These are phyloP conservation scores for Acanthamoeba castellanii DNA, from an alignment of 208 protist species.

Conservation along the genomic window DNA sequence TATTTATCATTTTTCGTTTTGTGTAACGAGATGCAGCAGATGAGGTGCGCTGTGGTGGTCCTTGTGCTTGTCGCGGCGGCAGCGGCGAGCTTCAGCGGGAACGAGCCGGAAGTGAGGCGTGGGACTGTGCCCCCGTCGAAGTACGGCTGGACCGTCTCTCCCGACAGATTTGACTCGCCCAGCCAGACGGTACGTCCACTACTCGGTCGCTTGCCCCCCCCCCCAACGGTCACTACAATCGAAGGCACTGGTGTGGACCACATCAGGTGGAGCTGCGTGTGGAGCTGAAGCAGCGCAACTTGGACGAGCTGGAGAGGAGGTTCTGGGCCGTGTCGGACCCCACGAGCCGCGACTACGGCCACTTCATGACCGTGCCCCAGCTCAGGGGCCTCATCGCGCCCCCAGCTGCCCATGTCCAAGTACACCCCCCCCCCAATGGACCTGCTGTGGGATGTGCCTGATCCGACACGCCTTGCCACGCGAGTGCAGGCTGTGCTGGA, in stretches of 20 bases:
- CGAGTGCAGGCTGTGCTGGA: background rate
- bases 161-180: too few species aligned
- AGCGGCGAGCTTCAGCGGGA: too few species aligned
- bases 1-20: too few species aligned
- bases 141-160: too few species aligned
- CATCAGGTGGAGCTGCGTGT: background rate
- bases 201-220: background rate
- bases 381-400: slow-evolving; percentile 6
- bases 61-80: too few species aligned
- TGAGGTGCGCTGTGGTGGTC: too few species aligned
- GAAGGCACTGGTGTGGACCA: too few species aligned
- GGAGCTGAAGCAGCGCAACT: slow-evolving; percentile 51
- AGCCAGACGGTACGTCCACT: background rate
- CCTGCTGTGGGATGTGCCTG: background rate
- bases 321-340: slow-evolving; percentile 74
- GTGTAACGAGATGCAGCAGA: too few species aligned
- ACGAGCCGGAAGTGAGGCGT: too few species aligned
- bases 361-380: slow-evolving; percentile 47
- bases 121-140: too few species aligned
- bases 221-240: background rate
- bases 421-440: background rate
- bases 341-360: slow-evolving; percentile 15
- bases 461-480: background rate
- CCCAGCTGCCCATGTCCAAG: background rate
- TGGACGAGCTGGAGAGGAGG: slow-evolving; percentile 61